Percentiles rank a stretch among this genome's conserved stretches.
Conservation (phyloP, 495 filamentous ascomycete genomes). For the Pseudoneurospora amorphoporcata region DNA sequence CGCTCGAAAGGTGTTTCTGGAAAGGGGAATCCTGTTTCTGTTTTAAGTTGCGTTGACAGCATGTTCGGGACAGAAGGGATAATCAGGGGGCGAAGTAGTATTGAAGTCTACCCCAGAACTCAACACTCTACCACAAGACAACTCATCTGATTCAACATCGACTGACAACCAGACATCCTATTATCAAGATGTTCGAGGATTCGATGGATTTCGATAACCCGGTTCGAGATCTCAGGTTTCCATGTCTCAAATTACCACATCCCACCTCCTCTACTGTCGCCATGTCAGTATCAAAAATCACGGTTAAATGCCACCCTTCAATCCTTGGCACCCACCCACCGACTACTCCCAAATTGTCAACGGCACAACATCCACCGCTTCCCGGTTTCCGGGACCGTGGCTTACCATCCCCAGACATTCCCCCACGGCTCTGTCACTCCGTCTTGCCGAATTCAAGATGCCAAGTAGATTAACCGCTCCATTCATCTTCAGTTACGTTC, state of each 20-base stretch:
- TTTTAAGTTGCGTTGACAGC: background rate
- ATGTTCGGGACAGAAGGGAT: background rate
- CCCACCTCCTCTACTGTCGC: background rate
- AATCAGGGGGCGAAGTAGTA: background rate
- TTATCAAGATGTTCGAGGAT: background rate
- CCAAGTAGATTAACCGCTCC: slow-evolving; percentile 8
- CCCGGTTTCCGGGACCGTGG: slow-evolving; percentile 11
- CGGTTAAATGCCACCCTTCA: background rate
- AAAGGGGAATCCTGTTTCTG: background rate
- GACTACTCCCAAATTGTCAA: slow-evolving; percentile 1
- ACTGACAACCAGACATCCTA: background rate
- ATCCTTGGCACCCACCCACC: background rate
- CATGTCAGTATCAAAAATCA: background rate
- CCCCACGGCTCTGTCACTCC: slow-evolving; percentile 11
- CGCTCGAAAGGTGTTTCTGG: background rate
- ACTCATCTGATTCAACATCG: background rate
- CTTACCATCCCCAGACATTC: background rate
- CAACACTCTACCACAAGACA: background rate
- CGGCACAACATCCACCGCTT: slow-evolving; percentile 10
- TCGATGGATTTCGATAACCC: background rate
- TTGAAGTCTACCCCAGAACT: background rate
- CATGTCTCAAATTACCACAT: background rate
- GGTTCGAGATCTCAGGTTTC: background rate
- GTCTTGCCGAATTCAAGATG: slow-evolving; percentile 8
- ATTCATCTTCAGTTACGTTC: background rate